phyloP scores from a whole-genome alignment of 805 yeast genomes.

The Metschnikowia hibisci region DNA sequence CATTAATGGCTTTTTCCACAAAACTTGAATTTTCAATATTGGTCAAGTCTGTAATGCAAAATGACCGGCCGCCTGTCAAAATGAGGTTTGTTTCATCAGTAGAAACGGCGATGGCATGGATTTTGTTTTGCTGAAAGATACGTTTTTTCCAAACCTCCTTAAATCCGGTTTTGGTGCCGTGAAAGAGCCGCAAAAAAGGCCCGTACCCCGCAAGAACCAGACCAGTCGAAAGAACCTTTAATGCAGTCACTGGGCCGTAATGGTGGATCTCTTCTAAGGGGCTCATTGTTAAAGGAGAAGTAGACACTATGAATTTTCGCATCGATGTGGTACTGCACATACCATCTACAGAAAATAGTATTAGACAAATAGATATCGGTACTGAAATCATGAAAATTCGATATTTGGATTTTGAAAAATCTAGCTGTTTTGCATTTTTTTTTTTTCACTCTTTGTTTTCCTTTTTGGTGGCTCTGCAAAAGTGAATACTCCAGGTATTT shows the following conservation, averaged over 20 bases:
- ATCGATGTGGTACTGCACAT: conserved; percentile 1
- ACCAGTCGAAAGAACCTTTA: conserved; percentile 39
- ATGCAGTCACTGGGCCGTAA: conserved; percentile 70
- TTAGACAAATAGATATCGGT: too few relatives aligned
- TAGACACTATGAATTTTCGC: background rate
- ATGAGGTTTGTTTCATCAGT: conserved; percentile 32
- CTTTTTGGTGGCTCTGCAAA: too few relatives aligned
- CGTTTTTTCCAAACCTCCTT: conserved; percentile 34
- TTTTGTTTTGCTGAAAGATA: conserved; percentile 68
- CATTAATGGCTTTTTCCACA: conserved; percentile 55
- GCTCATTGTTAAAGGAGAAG: background rate
- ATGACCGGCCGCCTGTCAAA: conserved; percentile 69
- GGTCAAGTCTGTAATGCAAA: conserved; percentile 36
- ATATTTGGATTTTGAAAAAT: too few relatives aligned
- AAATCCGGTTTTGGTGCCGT: conserved; percentile 19
- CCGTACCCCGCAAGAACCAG: conserved; percentile 65
- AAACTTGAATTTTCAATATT: conserved; percentile 7
- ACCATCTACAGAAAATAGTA: conserved; percentile 4
- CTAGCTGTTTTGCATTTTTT: too few relatives aligned
- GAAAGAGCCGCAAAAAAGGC: conserved; percentile 53
- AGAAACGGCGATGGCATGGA: conserved; percentile 64
- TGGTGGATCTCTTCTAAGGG: conserved; percentile 26
- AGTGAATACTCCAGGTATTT: too few relatives aligned
- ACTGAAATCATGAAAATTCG: conserved; percentile 1
- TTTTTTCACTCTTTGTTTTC: too few relatives aligned